Evolutionary conservation across 306 rosid species (phyloP).

Genomic region (Oemleria cerasiformis): DNA sequence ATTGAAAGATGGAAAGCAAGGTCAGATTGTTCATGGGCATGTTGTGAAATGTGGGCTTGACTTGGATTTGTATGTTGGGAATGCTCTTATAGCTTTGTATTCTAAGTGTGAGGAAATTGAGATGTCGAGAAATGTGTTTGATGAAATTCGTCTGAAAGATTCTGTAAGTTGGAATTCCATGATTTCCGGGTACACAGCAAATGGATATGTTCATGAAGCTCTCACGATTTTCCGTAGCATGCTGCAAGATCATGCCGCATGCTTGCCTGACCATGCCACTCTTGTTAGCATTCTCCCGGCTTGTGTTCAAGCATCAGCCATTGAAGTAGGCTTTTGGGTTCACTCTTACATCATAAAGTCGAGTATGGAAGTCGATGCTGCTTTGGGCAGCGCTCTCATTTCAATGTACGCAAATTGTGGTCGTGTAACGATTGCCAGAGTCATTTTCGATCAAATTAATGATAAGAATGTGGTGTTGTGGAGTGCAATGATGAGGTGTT

Average conservation of each 20-base stretch:
- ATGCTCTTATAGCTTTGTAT: conserved; percentile 59
- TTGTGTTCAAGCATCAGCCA: conserved; percentile 49
- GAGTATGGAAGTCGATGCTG: conserved; percentile 47
- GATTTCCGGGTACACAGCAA: conserved; percentile 56
- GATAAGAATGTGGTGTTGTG: conserved; percentile 49
- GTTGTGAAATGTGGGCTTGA: conserved; percentile 60
- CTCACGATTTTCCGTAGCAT: conserved; percentile 40
- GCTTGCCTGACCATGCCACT: conserved; percentile 56
- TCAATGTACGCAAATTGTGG: conserved; percentile 73
- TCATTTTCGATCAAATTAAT: conserved; percentile 40
- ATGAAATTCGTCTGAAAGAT: conserved; percentile 47
- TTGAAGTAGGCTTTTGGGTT: conserved; percentile 65
- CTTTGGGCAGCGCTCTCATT: conserved; percentile 60
- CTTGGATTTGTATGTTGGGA: conserved; percentile 58
- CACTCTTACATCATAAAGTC: conserved; percentile 62
- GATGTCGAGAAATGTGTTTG: conserved; percentile 49
- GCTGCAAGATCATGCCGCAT: conserved; percentile 33
- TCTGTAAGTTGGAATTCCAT: conserved; percentile 76
- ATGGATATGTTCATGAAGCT: conserved; percentile 52
- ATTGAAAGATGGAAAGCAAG: conserved; percentile 40
- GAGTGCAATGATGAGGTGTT: conserved; percentile 74
- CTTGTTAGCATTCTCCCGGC: conserved; percentile 61
- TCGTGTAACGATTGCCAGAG: conserved; percentile 47
- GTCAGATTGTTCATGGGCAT: conserved; percentile 60
- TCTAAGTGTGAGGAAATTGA: conserved; percentile 50